Evolutionary conservation across 169 alveolate genomes (phyloP), one percentile per base, ranked within the genome.

Genomic region (Plasmodium berghei): DNA sequence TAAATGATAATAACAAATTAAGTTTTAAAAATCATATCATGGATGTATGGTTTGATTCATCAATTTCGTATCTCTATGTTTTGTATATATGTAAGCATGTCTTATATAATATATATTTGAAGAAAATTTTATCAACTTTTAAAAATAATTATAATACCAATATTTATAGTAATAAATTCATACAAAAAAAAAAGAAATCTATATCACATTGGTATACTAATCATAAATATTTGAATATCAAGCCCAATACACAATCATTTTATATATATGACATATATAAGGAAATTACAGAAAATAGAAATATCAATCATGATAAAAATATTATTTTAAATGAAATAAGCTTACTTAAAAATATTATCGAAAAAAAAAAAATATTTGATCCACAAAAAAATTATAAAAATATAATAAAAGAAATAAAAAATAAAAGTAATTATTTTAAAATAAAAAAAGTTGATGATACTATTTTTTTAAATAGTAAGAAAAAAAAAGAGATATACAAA

Each of bases 1-100:
- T 61, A n/a, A 48, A 49, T 22, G 64, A 56, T 6, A 67, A 67
- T 42, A 4, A 56, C 6, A 45, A 83, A 46, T 55, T 77, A 16
- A 55, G 52, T 58, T 74, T 69, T 58, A 83, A 86, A 18, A 80
- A 87, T 6, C 93, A 90, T 80, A 87, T 94, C n/a, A 88, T 94
- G 90, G 96, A 94, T 67, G 95, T 96, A 9, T 96, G 98, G 98
- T 96, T 96, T 73, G 98, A 96, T 72, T 93, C 98, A 9, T 97
- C 94, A 26, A 61, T 93, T 48, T 93, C 96, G 0, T 94, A 94
- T 40, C 49, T 86, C 54, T 86, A 86, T 49, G 87, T 70, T 28
- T 22, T 86, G 54, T 46, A 71, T 49, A 69, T 86, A 56, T 59
- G 71, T 62, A 86, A 26, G 59, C 91, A 86, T 40, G 56, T 86